Percentiles rank a stretch among this genome's conserved stretches.
Evolutionary conservation across 768 basidiomycete genomes (phyloP).

Genomic region (Pulveroboletus sp.): DNA sequence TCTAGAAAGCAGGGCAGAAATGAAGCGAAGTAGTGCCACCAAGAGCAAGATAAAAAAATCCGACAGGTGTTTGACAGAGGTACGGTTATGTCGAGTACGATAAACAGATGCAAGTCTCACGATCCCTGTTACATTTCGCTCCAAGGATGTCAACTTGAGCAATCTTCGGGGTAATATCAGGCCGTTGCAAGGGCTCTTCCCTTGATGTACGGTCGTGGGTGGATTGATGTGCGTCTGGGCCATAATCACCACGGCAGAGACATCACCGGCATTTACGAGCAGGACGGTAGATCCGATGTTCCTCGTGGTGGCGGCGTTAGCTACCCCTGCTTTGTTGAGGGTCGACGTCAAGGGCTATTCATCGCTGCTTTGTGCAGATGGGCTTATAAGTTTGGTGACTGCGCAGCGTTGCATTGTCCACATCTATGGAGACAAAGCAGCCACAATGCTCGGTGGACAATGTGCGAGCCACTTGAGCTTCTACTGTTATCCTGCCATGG

Average conservation of each 20-base stretch:
- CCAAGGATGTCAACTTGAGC: neutral
- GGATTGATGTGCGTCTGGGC: too few species aligned
- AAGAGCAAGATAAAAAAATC: slow-evolving; percentile 4
- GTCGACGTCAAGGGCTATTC: slow-evolving; percentile 10
- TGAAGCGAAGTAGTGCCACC: slow-evolving; percentile 10
- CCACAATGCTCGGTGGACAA: neutral
- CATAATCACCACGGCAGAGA: neutral
- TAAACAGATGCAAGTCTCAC: slow-evolving; percentile 16
- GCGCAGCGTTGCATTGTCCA: slow-evolving; percentile 7
- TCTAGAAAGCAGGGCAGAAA: neutral
- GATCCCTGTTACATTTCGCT: slow-evolving; percentile 7
- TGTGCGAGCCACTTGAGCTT: neutral
- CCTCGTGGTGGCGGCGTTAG: neutral
- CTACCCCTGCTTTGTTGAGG: slow-evolving; percentile 15
- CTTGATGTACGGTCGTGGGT: neutral
- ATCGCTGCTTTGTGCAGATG: slow-evolving; percentile 9
- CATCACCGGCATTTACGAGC: neutral
- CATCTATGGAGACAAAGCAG: slow-evolving; percentile 4
- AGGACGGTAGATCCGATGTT: neutral
- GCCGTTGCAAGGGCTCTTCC: neutral
- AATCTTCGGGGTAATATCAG: neutral
- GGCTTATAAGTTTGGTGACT: neutral
- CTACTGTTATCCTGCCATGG: too few species aligned
- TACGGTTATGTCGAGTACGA: slow-evolving; percentile 9
- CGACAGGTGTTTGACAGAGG: slow-evolving; percentile 18